These are phyloP conservation scores for Heliamphora ciliata DNA, from an alignment of 179 eudicot genomes.

Conservation along the genomic window DNA sequence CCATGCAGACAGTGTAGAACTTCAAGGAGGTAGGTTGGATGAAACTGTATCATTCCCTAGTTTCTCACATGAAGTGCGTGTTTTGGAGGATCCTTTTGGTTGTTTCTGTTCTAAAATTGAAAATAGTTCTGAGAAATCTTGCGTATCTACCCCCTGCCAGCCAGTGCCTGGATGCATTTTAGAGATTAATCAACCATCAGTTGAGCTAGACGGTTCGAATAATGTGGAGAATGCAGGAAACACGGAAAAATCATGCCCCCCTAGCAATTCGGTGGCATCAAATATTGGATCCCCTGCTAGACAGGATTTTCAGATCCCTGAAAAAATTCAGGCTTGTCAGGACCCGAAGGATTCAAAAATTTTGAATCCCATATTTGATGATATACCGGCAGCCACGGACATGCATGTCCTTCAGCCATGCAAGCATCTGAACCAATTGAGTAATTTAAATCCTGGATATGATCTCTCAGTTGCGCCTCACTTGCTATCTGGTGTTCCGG, in stretches of 20 bases:
- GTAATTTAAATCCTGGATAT: slow-evolving; percentile 20
- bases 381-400: slow-evolving; percentile 15
- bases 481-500: slow-evolving; percentile 23
- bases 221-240: slow-evolving; percentile 23
- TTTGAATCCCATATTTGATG: slow-evolving; percentile 21
- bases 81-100: slow-evolving; percentile 23
- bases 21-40: slow-evolving; percentile 22
- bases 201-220: slow-evolving; percentile 16
- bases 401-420: slow-evolving; percentile 46
- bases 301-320: slow-evolving; percentile 22
- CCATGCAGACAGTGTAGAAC: slow-evolving; percentile 18
- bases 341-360: slow-evolving; percentile 20
- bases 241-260: slow-evolving; percentile 14
- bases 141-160: slow-evolving; percentile 21
- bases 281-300: slow-evolving; percentile 18
- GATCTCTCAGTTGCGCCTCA: slow-evolving; percentile 21
- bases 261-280: slow-evolving; percentile 9
- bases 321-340: slow-evolving; percentile 17
- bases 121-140: slow-evolving; percentile 20
- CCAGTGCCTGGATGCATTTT: slow-evolving; percentile 21
- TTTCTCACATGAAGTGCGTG: neutral
- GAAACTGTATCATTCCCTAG: neutral
- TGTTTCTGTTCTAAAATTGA: slow-evolving; percentile 16
- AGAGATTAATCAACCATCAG: slow-evolving; percentile 19
- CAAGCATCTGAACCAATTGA: slow-evolving; percentile 25